phyloP scores from a whole-genome alignment of 163 green algal species.

The Prototheca wickerhamii region DNA sequence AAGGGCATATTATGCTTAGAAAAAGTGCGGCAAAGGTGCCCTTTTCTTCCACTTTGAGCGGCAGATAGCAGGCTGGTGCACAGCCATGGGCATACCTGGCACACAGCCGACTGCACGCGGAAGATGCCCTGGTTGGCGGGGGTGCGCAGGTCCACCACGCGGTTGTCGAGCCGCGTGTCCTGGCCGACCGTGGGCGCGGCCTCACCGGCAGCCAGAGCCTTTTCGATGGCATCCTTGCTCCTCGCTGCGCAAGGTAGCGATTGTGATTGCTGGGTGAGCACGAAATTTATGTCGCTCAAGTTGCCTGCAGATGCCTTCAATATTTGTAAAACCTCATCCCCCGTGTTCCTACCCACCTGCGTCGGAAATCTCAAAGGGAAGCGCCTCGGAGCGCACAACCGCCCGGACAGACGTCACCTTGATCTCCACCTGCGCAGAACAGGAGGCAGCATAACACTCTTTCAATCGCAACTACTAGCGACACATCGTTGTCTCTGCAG shows the following conservation, averaged over 20 bases:
- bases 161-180: constrained; percentile 86
- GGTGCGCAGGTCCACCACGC: constrained; percentile 83
- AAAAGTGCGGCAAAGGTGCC: too few species aligned
- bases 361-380: constrained; percentile 91
- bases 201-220: constrained; percentile 59
- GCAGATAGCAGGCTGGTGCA: background rate
- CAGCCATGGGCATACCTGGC: constrained; percentile 35
- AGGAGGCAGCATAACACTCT: background rate
- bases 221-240: constrained; percentile 55
- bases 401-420: constrained; percentile 52
- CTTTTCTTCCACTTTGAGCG: background rate
- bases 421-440: constrained; percentile 63
- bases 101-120: constrained; percentile 70
- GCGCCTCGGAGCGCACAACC: constrained; percentile 67
- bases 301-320: too few species aligned
- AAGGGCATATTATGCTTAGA: background rate
- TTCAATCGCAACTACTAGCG: background rate
- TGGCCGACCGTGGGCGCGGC: constrained; percentile 64
- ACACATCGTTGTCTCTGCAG: too few species aligned
- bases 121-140: constrained; percentile 94
- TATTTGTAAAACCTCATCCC: too few species aligned
- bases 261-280: too few species aligned
- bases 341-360: constrained; percentile 26
- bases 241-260: too few species aligned
- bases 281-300: too few species aligned